Evolutionary conservation across 2,329 filamentous ascomycete genomes (phyloP), one percentile per base, ranked within the genome.

Genomic region (Hyphodiscus sp.): DNA sequence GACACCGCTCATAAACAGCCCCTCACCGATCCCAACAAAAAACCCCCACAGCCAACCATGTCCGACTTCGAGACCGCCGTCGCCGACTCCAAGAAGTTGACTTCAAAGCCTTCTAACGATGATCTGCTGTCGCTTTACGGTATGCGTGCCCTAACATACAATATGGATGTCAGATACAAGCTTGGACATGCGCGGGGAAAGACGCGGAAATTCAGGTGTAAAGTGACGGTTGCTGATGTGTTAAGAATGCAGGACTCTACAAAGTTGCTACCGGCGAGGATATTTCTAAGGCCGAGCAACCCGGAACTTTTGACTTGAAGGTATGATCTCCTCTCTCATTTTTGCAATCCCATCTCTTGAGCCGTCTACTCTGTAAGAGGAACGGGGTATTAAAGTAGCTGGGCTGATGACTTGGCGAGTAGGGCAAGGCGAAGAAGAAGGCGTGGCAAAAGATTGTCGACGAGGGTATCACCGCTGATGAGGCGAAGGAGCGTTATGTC

Each of bases 401-500:
- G 33, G n/a, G 49, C 41, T 26, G 16, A 23, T 41, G 8, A 2
- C 16, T 33, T 13, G 19, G 19, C 2, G 15, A 42, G 50, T 46
- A 67, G 87, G 83, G 76, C 73, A 95, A 94, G 76, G 82, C 82
- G 65, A 95, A 95, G 80, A 81, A 85, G 74, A 79, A 77, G 65
- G 82, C 86, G 51, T 96, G 90, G 90, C 74, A 89, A 73, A 79
- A 83, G 67, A 66, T 83, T 58, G 80, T 82, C 65, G 80, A 91
- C 57, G 78, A 83, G 56, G 81, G 78, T 49, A 68, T 83, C 61
- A 81, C 61, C 57, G 67, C 80, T 57, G 78, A 85, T 59, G 71
- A 83, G 60, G 91, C 91, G 19, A 86, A 95, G 80, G 77, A 82
- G 69, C 75, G 80, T 67, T 96, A 96, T 73, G 80, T 95, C 65